These are phyloP conservation scores for Misopates orontium DNA, from an alignment of 257 asterid genomes.

Conservation along the genomic window DNA sequence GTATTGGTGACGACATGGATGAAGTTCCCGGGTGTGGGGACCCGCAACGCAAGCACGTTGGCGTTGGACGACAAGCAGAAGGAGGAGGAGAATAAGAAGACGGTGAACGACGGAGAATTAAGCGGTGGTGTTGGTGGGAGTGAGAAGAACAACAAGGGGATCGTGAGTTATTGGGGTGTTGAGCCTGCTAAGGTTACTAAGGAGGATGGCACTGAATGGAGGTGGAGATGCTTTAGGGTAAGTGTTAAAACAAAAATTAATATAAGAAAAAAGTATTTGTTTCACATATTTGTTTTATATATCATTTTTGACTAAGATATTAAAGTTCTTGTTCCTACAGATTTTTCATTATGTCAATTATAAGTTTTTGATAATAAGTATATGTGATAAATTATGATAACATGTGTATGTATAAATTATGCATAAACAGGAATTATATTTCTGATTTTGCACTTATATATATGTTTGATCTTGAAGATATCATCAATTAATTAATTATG, in stretches of 20 bases:
- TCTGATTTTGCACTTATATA: too few relatives aligned
- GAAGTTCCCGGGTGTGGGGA: constrained; percentile 22
- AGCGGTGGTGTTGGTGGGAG: constrained; percentile 27
- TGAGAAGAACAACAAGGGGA: constrained; percentile 21
- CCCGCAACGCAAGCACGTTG: constrained; percentile 50
- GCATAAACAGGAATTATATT: too few relatives aligned
- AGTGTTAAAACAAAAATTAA: too few relatives aligned
- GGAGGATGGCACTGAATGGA: constrained; percentile 80
- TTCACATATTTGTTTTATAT: background rate
- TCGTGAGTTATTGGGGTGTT: constrained; percentile 78
- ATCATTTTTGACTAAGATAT: too few relatives aligned
- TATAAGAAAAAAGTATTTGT: too few relatives aligned
- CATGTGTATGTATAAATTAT: too few relatives aligned
- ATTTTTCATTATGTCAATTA: background rate
- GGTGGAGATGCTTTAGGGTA: constrained; percentile 74
- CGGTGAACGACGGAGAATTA: constrained; percentile 17
- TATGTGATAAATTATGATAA: too few relatives aligned
- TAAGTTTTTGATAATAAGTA: too few relatives aligned
- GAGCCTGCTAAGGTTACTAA: constrained; percentile 46
- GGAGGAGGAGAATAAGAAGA: constrained; percentile 30
- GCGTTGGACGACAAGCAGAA: constrained; percentile 48
- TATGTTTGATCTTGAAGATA: too few relatives aligned
- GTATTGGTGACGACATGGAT: constrained; percentile 31
- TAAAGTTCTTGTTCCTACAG: too few relatives aligned
- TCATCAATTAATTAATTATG: background rate